Evolutionary conservation across 23 red algal species (phyloP).

Genomic region (Agarophyton chilense): DNA sequence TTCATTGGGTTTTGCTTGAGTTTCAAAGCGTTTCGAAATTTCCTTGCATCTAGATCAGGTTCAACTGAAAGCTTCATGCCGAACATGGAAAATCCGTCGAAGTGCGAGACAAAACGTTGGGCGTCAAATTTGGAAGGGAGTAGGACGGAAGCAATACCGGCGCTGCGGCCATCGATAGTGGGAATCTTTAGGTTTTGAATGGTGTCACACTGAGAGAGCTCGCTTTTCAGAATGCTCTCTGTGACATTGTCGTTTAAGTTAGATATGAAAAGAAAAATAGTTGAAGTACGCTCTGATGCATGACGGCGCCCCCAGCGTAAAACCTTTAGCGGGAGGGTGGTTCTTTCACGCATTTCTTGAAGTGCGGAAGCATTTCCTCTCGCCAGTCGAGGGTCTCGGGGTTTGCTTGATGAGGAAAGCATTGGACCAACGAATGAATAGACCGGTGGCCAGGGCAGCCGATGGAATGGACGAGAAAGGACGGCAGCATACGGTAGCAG

Average conservation of each 20-base stretch:
- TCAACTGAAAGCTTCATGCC: constrained; percentile 1
- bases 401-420: not conserved
- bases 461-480: not conserved
- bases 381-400: constrained; percentile 12
- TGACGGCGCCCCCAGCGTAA: not conserved
- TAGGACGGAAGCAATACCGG: constrained; percentile 3
- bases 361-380: not conserved
- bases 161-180: not conserved
- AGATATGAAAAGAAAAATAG: constrained; percentile 27
- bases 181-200: not conserved
- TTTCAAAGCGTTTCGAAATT: not conserved
- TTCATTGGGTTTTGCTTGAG: not conserved
- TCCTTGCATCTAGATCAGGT: not conserved
- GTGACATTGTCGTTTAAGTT: constrained; percentile 29
- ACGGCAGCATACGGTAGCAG: constrained; percentile 15
- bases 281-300: not conserved
- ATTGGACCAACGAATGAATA: constrained; percentile 3
- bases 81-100: not conserved
- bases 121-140: not conserved
- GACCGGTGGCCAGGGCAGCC: not conserved
- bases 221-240: not conserved
- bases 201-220: not conserved
- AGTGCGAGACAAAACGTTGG: not conserved
- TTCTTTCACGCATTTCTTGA: not conserved
- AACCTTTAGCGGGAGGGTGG: not conserved